phyloP scores from a whole-genome alignment of 2,329 filamentous ascomycete species.

The Pseudocercospora cruenta region DNA sequence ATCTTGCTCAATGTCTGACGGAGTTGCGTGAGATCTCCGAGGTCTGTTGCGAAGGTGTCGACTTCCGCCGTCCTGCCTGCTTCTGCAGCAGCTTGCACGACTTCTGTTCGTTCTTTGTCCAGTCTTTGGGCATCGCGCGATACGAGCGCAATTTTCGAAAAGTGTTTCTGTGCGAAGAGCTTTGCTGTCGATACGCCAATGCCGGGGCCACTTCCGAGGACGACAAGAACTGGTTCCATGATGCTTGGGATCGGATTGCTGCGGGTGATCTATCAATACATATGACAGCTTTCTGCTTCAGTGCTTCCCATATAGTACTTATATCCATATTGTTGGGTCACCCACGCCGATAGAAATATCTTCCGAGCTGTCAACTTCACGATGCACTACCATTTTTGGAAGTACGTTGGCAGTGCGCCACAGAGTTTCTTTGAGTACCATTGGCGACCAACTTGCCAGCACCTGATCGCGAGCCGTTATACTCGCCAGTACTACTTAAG shows the following conservation, averaged over 20 bases:
- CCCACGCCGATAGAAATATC: too few relatives aligned
- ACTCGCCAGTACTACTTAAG: too few relatives aligned
- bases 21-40: slow-evolving; percentile 15
- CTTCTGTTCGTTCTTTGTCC: slow-evolving; percentile 13
- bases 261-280: neutral
- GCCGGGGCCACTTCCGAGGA: slow-evolving; percentile 21
- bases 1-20: slow-evolving; percentile 12
- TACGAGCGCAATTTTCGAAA: slow-evolving; percentile 18
- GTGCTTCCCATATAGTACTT: neutral
- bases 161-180: slow-evolving; percentile 16
- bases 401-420: neutral
- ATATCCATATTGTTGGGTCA: neutral
- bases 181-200: slow-evolving; percentile 23
- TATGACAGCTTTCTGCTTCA: neutral
- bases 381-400: neutral
- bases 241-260: neutral
- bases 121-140: slow-evolving; percentile 23
- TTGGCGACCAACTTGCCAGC: too few relatives aligned
- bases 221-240: slow-evolving; percentile 14
- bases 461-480: too few relatives aligned
- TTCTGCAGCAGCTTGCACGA: slow-evolving; percentile 1
- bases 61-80: slow-evolving; percentile 5
- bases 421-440: too few relatives aligned
- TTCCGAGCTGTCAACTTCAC: neutral
- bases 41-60: slow-evolving; percentile 8